A percentile compares a stretch with the other conserved stretches of the same genome.
Conservation (phyloP, 139 green algal species). For the Picochlorum sp. region DNA sequence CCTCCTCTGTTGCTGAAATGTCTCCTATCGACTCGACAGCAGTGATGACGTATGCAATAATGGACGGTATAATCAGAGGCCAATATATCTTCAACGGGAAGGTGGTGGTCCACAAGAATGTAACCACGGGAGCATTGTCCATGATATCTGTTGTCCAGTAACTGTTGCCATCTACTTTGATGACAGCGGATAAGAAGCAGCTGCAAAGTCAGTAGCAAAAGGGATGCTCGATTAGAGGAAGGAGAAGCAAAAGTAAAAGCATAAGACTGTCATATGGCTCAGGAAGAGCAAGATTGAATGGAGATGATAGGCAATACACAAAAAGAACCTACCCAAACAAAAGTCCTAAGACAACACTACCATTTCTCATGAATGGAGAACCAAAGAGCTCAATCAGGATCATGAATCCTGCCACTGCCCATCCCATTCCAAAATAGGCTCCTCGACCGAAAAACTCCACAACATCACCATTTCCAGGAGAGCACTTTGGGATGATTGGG, state of each 20-base stretch:
- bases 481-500: conserved; percentile 19
- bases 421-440: conserved; percentile 51
- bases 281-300: background rate
- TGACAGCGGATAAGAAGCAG: conserved; percentile 36
- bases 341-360: conserved; percentile 7
- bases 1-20: conserved; percentile 61
- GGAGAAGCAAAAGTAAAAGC: background rate
- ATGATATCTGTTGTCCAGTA: conserved; percentile 37
- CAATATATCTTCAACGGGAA: conserved; percentile 46
- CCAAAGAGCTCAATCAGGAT: conserved; percentile 60
- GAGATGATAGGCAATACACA: background rate
- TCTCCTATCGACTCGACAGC: conserved; percentile 37
- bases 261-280: conserved; percentile 8
- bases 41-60: conserved; percentile 12
- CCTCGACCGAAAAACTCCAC: conserved; percentile 44
- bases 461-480: conserved; percentile 45
- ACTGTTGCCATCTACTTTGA: conserved; percentile 33
- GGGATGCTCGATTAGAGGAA: background rate
- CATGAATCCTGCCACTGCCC: conserved; percentile 44
- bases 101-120: conserved; percentile 67
- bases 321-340: conserved; percentile 3
- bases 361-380: conserved; percentile 10
- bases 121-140: conserved; percentile 43
- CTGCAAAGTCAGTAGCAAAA: background rate
- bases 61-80: conserved; percentile 3